Conservation (phyloP, 177 flowering plant genomes). For the Vitis hybrid region DNA sequence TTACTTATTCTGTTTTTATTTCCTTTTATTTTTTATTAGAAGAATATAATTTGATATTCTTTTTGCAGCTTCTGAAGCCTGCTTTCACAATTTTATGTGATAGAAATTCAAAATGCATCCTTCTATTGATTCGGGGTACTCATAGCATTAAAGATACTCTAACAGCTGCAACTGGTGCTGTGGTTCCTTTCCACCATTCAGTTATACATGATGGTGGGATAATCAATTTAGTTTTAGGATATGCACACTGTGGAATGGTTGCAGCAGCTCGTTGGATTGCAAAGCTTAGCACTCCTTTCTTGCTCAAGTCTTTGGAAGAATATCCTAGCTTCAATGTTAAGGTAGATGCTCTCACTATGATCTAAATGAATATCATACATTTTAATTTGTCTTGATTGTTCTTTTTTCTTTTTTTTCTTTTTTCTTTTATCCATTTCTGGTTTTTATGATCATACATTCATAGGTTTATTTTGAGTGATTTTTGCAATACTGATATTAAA, state of each 20-base stretch:
- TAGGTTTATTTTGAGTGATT: too few relatives aligned
- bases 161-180: conserved; percentile 85
- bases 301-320: conserved; percentile 59
- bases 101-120: conserved; percentile 56
- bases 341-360: conserved; percentile 30
- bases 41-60: conserved; percentile 2
- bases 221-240: conserved; percentile 76
- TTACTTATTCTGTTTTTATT: neutral
- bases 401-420: too few relatives aligned
- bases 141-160: conserved; percentile 91
- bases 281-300: conserved; percentile 61
- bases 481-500: too few relatives aligned
- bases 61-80: conserved; percentile 81
- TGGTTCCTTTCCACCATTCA: conserved; percentile 89
- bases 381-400: too few relatives aligned
- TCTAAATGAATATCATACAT: neutral
- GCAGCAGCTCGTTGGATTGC: conserved; percentile 98
- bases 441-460: too few relatives aligned
- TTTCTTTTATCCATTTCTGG: too few relatives aligned
- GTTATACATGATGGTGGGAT: conserved; percentile 84
- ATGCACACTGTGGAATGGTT: conserved; percentile 94
- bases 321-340: conserved; percentile 61
- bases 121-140: conserved; percentile 80
- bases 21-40: neutral
- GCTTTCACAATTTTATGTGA: conserved; percentile 80